Evolutionary conservation across 495 filamentous ascomycete genomes (phyloP), one percentile per base, ranked within the genome.

Genomic region (Venustampulla echinocandica): DNA sequence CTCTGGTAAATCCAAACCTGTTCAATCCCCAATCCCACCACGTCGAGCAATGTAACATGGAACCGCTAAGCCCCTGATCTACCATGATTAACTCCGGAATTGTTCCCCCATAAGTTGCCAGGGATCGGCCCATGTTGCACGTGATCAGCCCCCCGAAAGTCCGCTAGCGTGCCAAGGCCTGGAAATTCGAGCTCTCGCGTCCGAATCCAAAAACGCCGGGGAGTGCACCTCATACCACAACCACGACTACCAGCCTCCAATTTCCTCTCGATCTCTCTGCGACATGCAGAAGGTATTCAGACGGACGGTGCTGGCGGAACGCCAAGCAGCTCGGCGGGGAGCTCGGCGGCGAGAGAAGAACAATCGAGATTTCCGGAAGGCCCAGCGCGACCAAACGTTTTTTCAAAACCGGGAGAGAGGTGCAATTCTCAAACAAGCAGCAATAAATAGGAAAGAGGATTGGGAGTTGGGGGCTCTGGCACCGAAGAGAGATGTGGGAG

Each of bases 221-320:
- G n/a, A 48, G 34, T 52, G 37, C 32, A 47, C 20, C 25, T n/a
- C 21, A 6, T 33, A 23, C 32, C 42, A 30, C 44, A 9, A 17
- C 28, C n/a, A 22, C 44, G 24, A 38, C 46, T 47, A 53, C 52
- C 49, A 25, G 15, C 37, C 42, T 21, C 37, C 37, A 40, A 40
- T 45, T 13, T 13, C 37, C 19, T 32, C 38, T 49, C 20, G 18
- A 24, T 24, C 47, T 51, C 48, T 43, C 61, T 52, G 46, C 47
- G 51, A 69, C 52, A 90, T 90, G 84, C 81, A 88, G 64, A 86
- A 82, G 64, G 70, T 88, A 55, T 72, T 87, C 53, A 75, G 75
- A 57, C 76, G 82, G 53, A 80, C 81, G 49, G 68, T 73, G 37
- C 68, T 80, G 53, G 83, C 84, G 52, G 69, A 82, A 60, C 77